phyloP scores from a whole-genome alignment of 345 rosid species.

The Mangifera indica region DNA sequence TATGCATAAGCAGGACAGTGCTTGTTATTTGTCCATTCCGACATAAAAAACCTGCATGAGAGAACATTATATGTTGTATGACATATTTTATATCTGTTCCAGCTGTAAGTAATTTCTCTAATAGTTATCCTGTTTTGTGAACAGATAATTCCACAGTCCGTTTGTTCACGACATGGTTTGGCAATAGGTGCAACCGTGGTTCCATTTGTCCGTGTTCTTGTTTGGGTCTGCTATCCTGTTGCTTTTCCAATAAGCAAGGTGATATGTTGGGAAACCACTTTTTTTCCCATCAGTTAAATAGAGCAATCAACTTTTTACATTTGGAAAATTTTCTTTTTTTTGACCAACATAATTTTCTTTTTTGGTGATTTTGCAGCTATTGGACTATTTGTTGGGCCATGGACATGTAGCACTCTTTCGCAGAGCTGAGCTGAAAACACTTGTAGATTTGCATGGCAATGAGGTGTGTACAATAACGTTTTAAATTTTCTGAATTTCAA shows the following conservation, averaged over 20 bases:
- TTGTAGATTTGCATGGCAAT: conserved; percentile 87
- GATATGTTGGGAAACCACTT: neutral
- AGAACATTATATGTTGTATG: neutral
- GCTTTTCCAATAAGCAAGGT: conserved; percentile 99
- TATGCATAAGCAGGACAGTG: neutral
- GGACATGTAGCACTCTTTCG: conserved; percentile 89
- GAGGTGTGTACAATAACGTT: conserved; percentile 53
- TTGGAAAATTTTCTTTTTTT: neutral
- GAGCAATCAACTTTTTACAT: conserved; percentile 10
- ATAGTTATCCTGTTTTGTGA: conserved; percentile 20
- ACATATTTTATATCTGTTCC: conserved; percentile 3
- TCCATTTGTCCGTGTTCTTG: conserved; percentile 82
- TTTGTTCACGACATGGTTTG: conserved; percentile 91
- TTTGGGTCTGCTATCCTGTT: conserved; percentile 86
- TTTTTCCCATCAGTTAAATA: neutral
- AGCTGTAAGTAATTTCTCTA: conserved; percentile 13
- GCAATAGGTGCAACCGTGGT: conserved; percentile 90
- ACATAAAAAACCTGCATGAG: neutral
- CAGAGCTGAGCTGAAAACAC: conserved; percentile 99
- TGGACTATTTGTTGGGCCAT: conserved; percentile 84
- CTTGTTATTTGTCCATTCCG: neutral
- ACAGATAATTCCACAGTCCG: conserved; percentile 93
- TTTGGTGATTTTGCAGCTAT: conserved; percentile 46
- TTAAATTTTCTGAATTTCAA: neutral
- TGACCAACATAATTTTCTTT: conserved; percentile 2